These are phyloP conservation scores for Penicillium capsulatum DNA, from an alignment of 2,329 filamentous ascomycete species.

Conservation along the genomic window DNA sequence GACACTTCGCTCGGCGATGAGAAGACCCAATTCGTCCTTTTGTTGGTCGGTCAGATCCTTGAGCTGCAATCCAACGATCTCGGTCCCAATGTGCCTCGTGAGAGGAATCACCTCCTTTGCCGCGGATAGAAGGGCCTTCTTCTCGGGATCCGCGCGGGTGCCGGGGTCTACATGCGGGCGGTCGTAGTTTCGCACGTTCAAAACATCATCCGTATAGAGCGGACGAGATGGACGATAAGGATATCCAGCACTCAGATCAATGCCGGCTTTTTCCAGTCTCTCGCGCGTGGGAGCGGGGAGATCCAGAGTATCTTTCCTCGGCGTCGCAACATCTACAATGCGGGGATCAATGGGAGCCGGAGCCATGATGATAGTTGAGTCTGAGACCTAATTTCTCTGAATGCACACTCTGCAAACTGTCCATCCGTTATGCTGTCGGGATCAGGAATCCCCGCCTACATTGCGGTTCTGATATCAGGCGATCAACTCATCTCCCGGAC, in stretches of 20 bases:
- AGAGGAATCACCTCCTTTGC: constrained; percentile 61
- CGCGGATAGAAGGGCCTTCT: constrained; percentile 57
- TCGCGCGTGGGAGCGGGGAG: constrained; percentile 56
- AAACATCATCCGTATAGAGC: constrained; percentile 65
- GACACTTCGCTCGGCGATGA: constrained; percentile 61
- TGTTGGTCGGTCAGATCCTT: constrained; percentile 59
- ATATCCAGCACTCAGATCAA: constrained; percentile 67
- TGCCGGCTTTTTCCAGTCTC: constrained; percentile 62
- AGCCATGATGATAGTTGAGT: constrained; percentile 42
- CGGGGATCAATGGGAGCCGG: constrained; percentile 58
- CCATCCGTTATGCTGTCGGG: too few relatives aligned
- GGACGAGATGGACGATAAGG: constrained; percentile 66
- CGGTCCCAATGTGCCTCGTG: constrained; percentile 60
- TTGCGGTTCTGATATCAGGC: background rate
- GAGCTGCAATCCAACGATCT: constrained; percentile 60
- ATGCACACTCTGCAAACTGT: too few relatives aligned
- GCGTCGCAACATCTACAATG: constrained; percentile 61
- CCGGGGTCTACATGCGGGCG: constrained; percentile 58
- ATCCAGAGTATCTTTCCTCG: constrained; percentile 60
- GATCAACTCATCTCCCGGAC: background rate
- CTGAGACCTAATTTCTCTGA: background rate
- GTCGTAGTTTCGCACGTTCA: constrained; percentile 58
- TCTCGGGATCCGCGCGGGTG: constrained; percentile 60
- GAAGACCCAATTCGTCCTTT: constrained; percentile 57
- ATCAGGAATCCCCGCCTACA: too few relatives aligned